phyloP scores from a whole-genome alignment of 805 yeast species.

The Pichia occidentalis region DNA sequence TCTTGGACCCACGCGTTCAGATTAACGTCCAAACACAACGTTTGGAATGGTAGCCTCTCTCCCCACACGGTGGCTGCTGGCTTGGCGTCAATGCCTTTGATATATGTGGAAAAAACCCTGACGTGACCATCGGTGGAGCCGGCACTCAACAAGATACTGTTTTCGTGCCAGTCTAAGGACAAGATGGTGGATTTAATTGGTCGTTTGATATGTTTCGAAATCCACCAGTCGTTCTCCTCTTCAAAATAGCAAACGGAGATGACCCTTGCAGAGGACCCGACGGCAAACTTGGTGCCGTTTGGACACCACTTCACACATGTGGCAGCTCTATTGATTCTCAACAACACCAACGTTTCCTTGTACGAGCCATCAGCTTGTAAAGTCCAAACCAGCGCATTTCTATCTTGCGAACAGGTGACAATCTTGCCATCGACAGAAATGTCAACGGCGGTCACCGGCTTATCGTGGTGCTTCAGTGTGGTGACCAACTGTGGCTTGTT shows the following conservation, averaged over 20 bases:
- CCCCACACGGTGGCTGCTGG: slow-evolving; percentile 90
- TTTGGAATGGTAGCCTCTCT: slow-evolving; percentile 87
- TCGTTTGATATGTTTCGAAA: slow-evolving; percentile 92
- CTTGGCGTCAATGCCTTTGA: slow-evolving; percentile 81
- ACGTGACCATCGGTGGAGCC: slow-evolving; percentile 95
- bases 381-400: slow-evolving; percentile 97
- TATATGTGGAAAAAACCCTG: slow-evolving; percentile 79
- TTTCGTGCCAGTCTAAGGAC: slow-evolving; percentile 87
- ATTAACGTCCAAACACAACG: slow-evolving; percentile 75
- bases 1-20: slow-evolving; percentile 88
- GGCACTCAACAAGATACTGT: slow-evolving; percentile 76
- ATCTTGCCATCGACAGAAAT: slow-evolving; percentile 82
- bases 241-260: slow-evolving; percentile 96
- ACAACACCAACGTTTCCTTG: slow-evolving; percentile 85
- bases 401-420: slow-evolving; percentile 95
- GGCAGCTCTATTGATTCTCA: slow-evolving; percentile 93
- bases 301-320: slow-evolving; percentile 95
- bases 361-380: slow-evolving; percentile 51
- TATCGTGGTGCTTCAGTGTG: slow-evolving; percentile 77
- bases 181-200: slow-evolving; percentile 87
- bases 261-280: slow-evolving; percentile 90
- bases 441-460: slow-evolving; percentile 91
- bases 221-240: slow-evolving; percentile 98
- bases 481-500: slow-evolving; percentile 58
- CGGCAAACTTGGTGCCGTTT: slow-evolving; percentile 90